phyloP scores from a whole-genome alignment of 371 early-diverging fungal species.

The Mucor racemosus region DNA sequence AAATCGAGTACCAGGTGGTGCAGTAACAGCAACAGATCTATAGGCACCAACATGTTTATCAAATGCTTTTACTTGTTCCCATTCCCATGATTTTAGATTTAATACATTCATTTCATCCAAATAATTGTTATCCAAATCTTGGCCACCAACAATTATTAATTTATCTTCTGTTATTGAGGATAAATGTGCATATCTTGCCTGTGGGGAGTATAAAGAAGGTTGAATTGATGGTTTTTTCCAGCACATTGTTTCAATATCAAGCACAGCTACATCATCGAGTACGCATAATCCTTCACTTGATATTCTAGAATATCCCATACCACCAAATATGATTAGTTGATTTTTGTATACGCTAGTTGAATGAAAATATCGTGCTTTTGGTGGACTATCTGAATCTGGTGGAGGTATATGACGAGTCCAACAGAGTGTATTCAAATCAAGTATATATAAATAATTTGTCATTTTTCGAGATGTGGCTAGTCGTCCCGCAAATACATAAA shows the following conservation, averaged over 20 bases:
- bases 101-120: conserved; percentile 79
- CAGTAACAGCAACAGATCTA: conserved; percentile 70
- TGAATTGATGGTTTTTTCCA: conserved; percentile 63
- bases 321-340: conserved; percentile 63
- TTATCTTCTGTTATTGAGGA: conserved; percentile 62
- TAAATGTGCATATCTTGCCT: conserved; percentile 85
- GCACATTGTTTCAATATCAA: conserved; percentile 66
- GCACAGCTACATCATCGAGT: conserved; percentile 73
- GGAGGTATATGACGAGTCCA: conserved; percentile 62
- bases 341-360: conserved; percentile 66
- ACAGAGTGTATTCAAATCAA: conserved; percentile 61
- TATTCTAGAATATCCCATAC: conserved; percentile 58
- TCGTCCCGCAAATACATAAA: conserved; percentile 79
- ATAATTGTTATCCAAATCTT: conserved; percentile 79
- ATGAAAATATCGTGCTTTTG: conserved; percentile 75
- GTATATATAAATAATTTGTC: conserved; percentile 70
- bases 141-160: conserved; percentile 80
- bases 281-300: conserved; percentile 50
- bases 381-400: conserved; percentile 45
- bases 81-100: conserved; percentile 69
- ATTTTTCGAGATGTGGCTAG: conserved; percentile 67
- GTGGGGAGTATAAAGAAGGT: conserved; percentile 61
- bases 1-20: conserved; percentile 35
- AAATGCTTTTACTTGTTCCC: conserved; percentile 69
- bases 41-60: conserved; percentile 82